Evolutionary conservation across 1,284 basidiomycete genomes (phyloP).

Genomic region (Trichosporon sp.): DNA sequence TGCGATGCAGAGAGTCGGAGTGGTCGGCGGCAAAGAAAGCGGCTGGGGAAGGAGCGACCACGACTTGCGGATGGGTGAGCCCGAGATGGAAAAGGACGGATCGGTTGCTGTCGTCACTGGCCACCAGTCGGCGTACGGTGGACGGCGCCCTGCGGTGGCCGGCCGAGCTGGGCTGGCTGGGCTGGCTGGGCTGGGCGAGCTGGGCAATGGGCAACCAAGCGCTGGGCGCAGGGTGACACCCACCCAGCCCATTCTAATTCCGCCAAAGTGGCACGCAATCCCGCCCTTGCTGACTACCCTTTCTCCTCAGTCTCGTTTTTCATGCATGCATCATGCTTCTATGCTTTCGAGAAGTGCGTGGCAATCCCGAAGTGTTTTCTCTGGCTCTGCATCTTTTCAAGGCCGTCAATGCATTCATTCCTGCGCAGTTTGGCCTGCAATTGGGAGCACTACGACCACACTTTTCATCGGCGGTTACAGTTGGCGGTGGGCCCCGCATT

Average conservation of each 20-base stretch:
- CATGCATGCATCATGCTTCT: not conserved
- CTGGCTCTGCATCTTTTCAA: not conserved
- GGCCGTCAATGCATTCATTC: not conserved
- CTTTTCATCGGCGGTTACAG: constrained; percentile 4
- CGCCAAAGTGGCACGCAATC: constrained; percentile 23
- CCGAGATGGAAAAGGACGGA: not conserved
- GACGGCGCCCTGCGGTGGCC: not conserved
- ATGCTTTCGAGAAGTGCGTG: not conserved
- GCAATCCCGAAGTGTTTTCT: too few relatives aligned
- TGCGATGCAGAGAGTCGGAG: not conserved
- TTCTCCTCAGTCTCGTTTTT: not conserved
- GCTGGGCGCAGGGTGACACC: not conserved
- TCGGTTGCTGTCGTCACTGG: not conserved
- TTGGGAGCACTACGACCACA: not conserved
- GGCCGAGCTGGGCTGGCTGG: too few relatives aligned
- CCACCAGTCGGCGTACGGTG: not conserved
- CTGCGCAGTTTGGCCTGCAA: not conserved
- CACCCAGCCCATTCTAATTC: constrained; percentile 14
- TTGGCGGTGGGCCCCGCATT: not conserved
- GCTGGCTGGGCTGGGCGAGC: too few relatives aligned
- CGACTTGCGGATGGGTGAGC: not conserved
- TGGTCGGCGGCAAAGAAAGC: not conserved
- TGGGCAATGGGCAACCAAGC: not conserved
- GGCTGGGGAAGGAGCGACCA: not conserved
- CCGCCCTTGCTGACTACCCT: not conserved